Conservation (phyloP, 148 eudicot genomes). For the Dysphania ambrosioides region DNA sequence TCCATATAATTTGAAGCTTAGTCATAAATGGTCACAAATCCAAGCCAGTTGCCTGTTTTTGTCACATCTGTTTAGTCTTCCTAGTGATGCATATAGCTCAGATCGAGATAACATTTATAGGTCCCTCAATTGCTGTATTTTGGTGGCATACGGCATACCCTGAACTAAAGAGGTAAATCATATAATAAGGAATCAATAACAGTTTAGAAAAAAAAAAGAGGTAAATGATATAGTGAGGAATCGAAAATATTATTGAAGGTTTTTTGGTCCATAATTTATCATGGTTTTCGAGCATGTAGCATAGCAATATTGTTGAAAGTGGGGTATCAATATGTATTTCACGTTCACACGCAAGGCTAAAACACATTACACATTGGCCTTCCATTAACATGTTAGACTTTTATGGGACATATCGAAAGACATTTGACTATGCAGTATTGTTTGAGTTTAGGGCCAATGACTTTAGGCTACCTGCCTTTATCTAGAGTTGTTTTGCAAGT, state of each 20-base stretch:
- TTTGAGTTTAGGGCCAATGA: background rate
- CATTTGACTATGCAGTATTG: conserved; percentile 5
- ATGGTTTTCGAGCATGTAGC: background rate
- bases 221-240: background rate
- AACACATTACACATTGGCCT: conserved; percentile 12
- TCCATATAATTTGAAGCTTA: conserved; percentile 5
- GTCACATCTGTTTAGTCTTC: conserved; percentile 8
- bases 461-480: background rate
- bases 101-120: background rate
- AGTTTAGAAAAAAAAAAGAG: no score
- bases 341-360: conserved; percentile 16
- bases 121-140: background rate
- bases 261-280: background rate
- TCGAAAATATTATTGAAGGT: background rate
- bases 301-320: background rate
- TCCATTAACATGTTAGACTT: conserved; percentile 14
- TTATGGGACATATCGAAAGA: conserved; percentile 15
- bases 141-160: conserved; percentile 4
- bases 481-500: no score
- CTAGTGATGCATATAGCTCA: conserved; percentile 5
- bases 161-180: conserved; percentile 6
- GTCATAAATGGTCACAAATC: background rate
- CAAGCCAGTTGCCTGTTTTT: background rate
- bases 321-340: background rate
- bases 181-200: no score